Conservation (phyloP, 306 rosid species). For the Canavalia gladiata region DNA sequence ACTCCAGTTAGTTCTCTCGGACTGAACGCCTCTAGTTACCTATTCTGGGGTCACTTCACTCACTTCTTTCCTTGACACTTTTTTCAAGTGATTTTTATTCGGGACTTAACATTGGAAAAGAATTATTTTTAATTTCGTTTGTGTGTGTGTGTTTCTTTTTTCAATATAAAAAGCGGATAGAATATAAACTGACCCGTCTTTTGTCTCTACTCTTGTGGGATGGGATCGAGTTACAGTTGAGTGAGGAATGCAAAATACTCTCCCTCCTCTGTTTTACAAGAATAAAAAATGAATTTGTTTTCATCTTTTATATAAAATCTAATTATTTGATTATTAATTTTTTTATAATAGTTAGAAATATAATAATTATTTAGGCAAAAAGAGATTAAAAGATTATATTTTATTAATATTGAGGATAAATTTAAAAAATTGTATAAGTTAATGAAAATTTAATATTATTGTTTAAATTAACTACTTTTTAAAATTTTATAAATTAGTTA, state of each 20-base stretch:
- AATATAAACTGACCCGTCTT: background rate
- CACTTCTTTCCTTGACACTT: background rate
- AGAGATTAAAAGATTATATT: too few species aligned
- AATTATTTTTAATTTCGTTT: background rate
- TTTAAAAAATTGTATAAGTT: too few species aligned
- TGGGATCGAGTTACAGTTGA: background rate
- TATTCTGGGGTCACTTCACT: background rate
- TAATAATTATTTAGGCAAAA: too few species aligned
- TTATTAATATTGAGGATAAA: too few species aligned
- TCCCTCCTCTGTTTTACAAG: too few species aligned
- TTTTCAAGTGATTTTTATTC: background rate
- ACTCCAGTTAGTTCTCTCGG: conserved; percentile 10
- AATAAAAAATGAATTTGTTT: too few species aligned
- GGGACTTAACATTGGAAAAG: conserved; percentile 17
- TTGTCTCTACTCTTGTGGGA: background rate
- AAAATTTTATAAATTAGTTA: too few species aligned
- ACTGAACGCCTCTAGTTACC: conserved; percentile 3
- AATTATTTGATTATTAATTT: too few species aligned
- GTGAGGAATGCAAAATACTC: background rate
- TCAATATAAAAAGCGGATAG: conserved; percentile 6
- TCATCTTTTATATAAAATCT: too few species aligned
- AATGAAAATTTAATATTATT: too few species aligned
- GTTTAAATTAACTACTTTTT: too few species aligned
- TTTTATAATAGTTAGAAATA: too few species aligned
- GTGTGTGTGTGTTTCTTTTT: background rate